These are phyloP conservation scores for Phytopythium chamaehyphon DNA, from an alignment of 352 stramenopile species.

Conservation along the genomic window DNA sequence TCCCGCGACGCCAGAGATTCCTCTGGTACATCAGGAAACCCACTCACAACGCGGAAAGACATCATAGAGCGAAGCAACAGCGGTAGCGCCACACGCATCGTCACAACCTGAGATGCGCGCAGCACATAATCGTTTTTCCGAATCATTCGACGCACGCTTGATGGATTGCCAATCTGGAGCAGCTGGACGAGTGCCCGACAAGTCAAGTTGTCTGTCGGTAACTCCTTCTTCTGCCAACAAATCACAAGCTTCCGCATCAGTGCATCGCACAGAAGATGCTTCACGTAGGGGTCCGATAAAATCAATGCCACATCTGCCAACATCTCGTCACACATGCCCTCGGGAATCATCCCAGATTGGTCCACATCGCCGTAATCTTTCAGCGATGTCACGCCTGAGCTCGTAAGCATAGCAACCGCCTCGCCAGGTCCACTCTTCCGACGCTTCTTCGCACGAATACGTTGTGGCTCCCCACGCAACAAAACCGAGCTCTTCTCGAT, in stretches of 20 bases:
- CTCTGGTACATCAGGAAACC: constrained; percentile 14
- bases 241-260: constrained; percentile 63
- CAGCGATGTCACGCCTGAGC: constrained; percentile 48
- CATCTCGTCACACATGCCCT: constrained; percentile 74
- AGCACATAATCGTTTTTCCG: constrained; percentile 83
- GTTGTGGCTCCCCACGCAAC: constrained; percentile 66
- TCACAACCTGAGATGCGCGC: constrained; percentile 69
- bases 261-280: constrained; percentile 71
- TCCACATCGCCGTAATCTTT: constrained; percentile 74
- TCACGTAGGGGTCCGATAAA: constrained; percentile 71
- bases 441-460: constrained; percentile 73
- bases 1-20: constrained; percentile 37
- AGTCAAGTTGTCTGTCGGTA: constrained; percentile 80
- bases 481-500: constrained; percentile 63
- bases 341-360: constrained; percentile 76
- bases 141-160: constrained; percentile 79
- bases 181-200: constrained; percentile 81
- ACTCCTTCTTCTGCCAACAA: constrained; percentile 55
- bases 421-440: constrained; percentile 56
- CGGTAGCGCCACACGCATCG: constrained; percentile 75
- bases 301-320: constrained; percentile 77
- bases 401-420: constrained; percentile 69
- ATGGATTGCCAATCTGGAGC: constrained; percentile 75
- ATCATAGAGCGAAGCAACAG: constrained; percentile 64
- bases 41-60: constrained; percentile 25